Evolutionary conservation across 805 yeast species (phyloP).

Genomic region (Teunomyces tritomae): DNA sequence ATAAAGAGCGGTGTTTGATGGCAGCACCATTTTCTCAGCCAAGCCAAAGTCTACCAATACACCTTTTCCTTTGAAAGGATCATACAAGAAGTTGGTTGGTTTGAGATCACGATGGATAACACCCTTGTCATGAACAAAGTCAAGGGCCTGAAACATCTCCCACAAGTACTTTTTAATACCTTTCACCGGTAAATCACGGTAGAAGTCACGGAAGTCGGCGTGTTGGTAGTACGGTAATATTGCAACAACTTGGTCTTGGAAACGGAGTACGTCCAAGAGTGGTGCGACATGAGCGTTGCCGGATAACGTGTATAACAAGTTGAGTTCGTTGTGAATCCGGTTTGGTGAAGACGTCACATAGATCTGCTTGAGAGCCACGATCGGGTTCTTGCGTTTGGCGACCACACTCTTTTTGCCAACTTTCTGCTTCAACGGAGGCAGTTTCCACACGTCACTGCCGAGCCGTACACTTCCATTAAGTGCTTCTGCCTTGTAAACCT

Average conservation of each 20-base stretch:
- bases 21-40: slow-evolving; percentile 55
- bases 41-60: slow-evolving; percentile 90
- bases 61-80: slow-evolving; percentile 65
- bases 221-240: slow-evolving; percentile 89
- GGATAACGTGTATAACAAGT: slow-evolving; percentile 64
- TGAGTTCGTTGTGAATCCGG: slow-evolving; percentile 85
- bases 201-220: slow-evolving; percentile 85
- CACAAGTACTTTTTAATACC: slow-evolving; percentile 81
- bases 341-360: slow-evolving; percentile 95
- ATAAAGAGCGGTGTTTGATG: slow-evolving; percentile 5
- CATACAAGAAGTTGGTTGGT: slow-evolving; percentile 67
- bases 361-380: slow-evolving; percentile 88
- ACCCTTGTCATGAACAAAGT: slow-evolving; percentile 50
- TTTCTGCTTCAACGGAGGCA: slow-evolving; percentile 40
- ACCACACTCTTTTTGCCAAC: slow-evolving; percentile 18
- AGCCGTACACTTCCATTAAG: slow-evolving; percentile 36
- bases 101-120: slow-evolving; percentile 44
- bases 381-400: slow-evolving; percentile 32
- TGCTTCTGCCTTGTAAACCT: slow-evolving; percentile 63
- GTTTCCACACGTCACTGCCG: slow-evolving; percentile 43
- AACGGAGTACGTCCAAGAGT: slow-evolving; percentile 78
- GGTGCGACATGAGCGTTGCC: slow-evolving; percentile 82
- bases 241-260: slow-evolving; percentile 89
- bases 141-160: slow-evolving; percentile 74
- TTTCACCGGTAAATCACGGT: slow-evolving; percentile 69